Base-by-base conservation (phyloP, 257 asterid genomes). In the Nicotiana tabacum region DNA sequence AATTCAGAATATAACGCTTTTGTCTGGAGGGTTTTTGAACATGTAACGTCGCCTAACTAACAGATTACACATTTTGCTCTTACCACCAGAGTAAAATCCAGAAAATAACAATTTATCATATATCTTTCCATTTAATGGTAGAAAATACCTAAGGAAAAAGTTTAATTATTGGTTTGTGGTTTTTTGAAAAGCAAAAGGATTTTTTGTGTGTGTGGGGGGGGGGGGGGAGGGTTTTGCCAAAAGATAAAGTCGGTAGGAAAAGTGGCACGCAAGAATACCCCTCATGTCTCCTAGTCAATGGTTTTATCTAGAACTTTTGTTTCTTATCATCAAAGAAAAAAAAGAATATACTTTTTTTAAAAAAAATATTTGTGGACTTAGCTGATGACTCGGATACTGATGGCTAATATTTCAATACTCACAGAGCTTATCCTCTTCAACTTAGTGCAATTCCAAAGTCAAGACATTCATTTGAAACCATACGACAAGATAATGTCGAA, bases 401-500 rank as follows among this genome's bases (percentile, higher is more conserved):
- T 87, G 82, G 77, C 83, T 58, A 85, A 60, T 83, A 29, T 82
- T 56, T 66, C 57, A 39, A 80, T 72, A 72, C 61, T 72, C 60
- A 39, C 6, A 83, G 66, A 85, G 86, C 91, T 92, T 92, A 91
- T 91, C 93, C 83, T 82, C 76, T 84, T 86, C 81, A 70, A 83
- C 83, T 66, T 83, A 30, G 78, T 83, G 78, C 82, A 74, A 85
- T 77, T 35, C 77, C 68, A 33, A 87, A 87, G 91, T 88, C 90
- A 87, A 87, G 9, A 84, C 46, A 86, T 82, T 89, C 87, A 89
- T 89, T 90, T 86, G 85, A 85, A 87, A 87, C 88, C 92, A 85
- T 84, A 58, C 87, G 81, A 84, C 48, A 70, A 67, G 94, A 92
- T 92, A 91, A 92, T 85, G 84, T 83, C 89, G 94, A 91, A 85